Percentiles rank a stretch among this genome's conserved stretches.
phyloP scores from a whole-genome alignment of 1,284 basidiomycete species.

The Tausonia pullulans region DNA sequence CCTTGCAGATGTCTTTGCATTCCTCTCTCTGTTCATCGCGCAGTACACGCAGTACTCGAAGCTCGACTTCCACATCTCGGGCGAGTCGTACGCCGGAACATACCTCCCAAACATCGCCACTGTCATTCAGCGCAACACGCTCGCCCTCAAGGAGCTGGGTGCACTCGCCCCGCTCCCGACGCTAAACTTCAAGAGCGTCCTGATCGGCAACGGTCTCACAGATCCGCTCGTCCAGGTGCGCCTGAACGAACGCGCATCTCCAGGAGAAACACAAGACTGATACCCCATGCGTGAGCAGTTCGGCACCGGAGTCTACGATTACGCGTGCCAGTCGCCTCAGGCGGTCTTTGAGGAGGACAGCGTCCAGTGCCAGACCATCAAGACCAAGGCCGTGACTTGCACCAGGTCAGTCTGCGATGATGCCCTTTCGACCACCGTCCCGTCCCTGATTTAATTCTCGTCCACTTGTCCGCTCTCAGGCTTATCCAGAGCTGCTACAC shows the following conservation, averaged over 20 bases:
- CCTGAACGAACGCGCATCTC: not conserved
- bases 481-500: conserved; percentile 29
- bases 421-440: not conserved
- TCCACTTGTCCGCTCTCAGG: not conserved
- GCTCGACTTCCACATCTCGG: conserved; percentile 38
- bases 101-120: conserved; percentile 47
- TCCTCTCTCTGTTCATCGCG: conserved; percentile 73
- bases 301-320: conserved; percentile 37
- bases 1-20: conserved; percentile 53
- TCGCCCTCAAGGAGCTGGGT: conserved; percentile 4
- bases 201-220: conserved; percentile 55
- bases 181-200: conserved; percentile 64
- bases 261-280: no score
- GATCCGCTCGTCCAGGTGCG: conserved; percentile 60
- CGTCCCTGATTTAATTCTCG: not conserved
- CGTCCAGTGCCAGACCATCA: conserved; percentile 31
- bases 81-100: conserved; percentile 55
- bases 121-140: conserved; percentile 42
- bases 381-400: conserved; percentile 31
- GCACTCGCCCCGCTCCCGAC: conserved; percentile 37
- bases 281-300: conserved; percentile 40
- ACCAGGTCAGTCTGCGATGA: conserved; percentile 26
- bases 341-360: conserved; percentile 31
- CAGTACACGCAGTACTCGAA: conserved; percentile 54
- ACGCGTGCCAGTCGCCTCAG: conserved; percentile 35